These are phyloP conservation scores for Pseudopediastrum boryanum DNA, from an alignment of 139 green algal genomes.

Conservation along the genomic window DNA sequence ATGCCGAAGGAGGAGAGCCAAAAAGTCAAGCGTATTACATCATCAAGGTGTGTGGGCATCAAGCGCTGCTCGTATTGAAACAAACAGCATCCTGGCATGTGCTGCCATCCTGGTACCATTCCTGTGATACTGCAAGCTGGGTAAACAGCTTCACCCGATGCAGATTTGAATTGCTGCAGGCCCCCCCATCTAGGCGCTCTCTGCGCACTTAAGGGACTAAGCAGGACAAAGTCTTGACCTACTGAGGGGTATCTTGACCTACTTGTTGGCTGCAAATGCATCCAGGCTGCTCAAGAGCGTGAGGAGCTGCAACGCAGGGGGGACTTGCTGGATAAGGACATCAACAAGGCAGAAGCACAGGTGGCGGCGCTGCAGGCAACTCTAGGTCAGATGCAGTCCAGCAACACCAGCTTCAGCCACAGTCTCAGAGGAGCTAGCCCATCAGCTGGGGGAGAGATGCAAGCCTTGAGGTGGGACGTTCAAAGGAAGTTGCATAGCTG, in stretches of 20 bases:
- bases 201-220: too few relatives aligned
- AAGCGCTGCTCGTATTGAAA: too few relatives aligned
- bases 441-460: neutral
- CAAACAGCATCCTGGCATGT: too few relatives aligned
- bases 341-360: conserved; percentile 49
- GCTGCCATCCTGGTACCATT: too few relatives aligned
- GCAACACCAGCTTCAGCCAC: neutral
- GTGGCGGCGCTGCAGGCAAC: neutral
- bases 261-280: too few relatives aligned
- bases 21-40: conserved; percentile 87
- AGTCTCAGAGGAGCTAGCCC: neutral
- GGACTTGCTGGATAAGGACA: conserved; percentile 68
- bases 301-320: conserved; percentile 79
- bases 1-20: conserved; percentile 54
- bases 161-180: too few relatives aligned
- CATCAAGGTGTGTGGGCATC: conserved; percentile 81
- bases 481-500: neutral
- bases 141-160: too few relatives aligned
- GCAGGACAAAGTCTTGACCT: too few relatives aligned
- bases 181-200: too few relatives aligned
- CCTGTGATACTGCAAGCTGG: too few relatives aligned
- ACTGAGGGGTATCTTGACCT: too few relatives aligned
- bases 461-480: neutral
- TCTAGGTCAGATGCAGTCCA: neutral
- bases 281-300: conserved; percentile 78